Evolutionary conservation across 2,329 filamentous ascomycete genomes (phyloP), one percentile per base, ranked within the genome.

Genomic region (Lomentospora prolificans): DNA sequence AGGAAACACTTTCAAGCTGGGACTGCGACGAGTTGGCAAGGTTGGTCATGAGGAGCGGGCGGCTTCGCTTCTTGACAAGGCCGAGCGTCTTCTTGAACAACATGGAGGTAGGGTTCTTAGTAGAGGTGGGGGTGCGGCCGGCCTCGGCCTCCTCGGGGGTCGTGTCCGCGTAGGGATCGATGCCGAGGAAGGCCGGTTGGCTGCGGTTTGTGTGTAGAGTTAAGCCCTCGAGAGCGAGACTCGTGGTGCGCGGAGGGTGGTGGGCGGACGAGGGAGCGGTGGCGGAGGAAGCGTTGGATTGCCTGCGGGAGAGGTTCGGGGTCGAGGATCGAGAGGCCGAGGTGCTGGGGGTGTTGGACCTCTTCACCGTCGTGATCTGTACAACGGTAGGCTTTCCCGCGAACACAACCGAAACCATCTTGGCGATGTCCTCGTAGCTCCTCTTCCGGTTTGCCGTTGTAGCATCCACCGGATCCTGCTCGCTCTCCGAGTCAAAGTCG

Each of bases 331-430:
- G 12, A 28, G 33, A 44, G 36, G 22, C 62, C 46, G 62, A 57
- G 9, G 66, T 67, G 51, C 61, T 65, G n/a, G 70, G 67, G 2
- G 72, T 70, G 7, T 64, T 58, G 3, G 72, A 71, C 52, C 69
- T 65, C 46, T 64, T 62, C 9, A 63, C 51, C 66, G 51, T 48
- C 6, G 57, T 57, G n/a, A 83, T 69, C 60, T 82, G 70, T 57
- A 82, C 72, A 10, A 85, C 73, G 50, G 74, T 78, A 3, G 82
- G 82, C 68, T 81, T 83, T 57, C 80, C 81, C 3, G 77, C 72
- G 58, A 77, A 82, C 56, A 82, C 71, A 39, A 85, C 79, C 0
- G 80, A 81, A 10, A 85, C 79, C 2, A 77, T 72, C 54, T 79
- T 74, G 6, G 82, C 82, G 4, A 76, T 83, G 60, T 77, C 77